Conservation (phyloP, 768 basidiomycete species). For the Wakefieldia striispora region DNA sequence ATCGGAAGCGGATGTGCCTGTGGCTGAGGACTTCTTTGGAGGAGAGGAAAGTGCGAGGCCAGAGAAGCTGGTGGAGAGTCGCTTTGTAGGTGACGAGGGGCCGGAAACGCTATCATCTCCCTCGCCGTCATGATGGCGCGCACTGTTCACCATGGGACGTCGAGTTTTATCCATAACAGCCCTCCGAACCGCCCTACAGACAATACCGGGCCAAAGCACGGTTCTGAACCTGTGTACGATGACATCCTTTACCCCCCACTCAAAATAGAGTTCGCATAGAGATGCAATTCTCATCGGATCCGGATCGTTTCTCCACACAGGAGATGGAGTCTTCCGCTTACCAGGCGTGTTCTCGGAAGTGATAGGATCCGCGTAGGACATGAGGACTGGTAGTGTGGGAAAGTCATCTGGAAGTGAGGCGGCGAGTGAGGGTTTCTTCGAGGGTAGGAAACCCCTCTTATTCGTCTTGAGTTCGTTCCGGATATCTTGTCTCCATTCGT, state of each 20-base stretch:
- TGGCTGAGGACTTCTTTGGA: slow-evolving; percentile 7
- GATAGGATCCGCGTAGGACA: slow-evolving; percentile 76
- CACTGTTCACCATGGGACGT: neutral
- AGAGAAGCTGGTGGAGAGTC: slow-evolving; percentile 10
- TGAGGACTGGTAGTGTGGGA: slow-evolving; percentile 69
- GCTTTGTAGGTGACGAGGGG: slow-evolving; percentile 17
- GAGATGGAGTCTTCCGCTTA: slow-evolving; percentile 31
- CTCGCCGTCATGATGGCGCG: neutral
- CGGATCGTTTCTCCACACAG: slow-evolving; percentile 57
- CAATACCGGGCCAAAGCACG: slow-evolving; percentile 74
- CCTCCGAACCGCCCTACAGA: slow-evolving; percentile 70
- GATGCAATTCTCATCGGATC: slow-evolving; percentile 70
- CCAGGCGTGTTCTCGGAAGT: slow-evolving; percentile 61
- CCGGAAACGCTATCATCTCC: neutral
- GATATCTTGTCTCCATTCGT: slow-evolving; percentile 61
- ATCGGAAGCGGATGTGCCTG: neutral
- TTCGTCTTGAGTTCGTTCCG: slow-evolving; percentile 68
- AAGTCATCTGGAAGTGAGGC: slow-evolving; percentile 63
- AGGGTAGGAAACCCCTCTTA: slow-evolving; percentile 57
- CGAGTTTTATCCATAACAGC: slow-evolving; percentile 45
- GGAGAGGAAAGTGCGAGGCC: slow-evolving; percentile 18
- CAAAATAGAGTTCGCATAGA: slow-evolving; percentile 84
- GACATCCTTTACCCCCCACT: slow-evolving; percentile 84
- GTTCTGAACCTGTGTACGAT: slow-evolving; percentile 84
- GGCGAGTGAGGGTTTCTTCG: slow-evolving; percentile 64